phyloP scores from a whole-genome alignment of 345 rosid species.

The Excoecaria agallocha region DNA sequence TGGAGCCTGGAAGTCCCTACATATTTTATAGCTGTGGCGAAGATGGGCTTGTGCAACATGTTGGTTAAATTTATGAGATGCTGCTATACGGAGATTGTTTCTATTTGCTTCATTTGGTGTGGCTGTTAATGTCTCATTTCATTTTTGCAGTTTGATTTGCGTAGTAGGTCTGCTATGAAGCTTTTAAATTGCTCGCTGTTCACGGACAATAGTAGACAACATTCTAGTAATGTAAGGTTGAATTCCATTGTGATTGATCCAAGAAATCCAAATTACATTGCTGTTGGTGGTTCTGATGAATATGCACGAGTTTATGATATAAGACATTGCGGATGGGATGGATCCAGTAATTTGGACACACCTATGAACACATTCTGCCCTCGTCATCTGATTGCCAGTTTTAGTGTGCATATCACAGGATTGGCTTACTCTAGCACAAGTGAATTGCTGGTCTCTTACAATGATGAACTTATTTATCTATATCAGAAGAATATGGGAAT shows the following conservation, averaged over 20 bases:
- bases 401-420: conserved; percentile 49
- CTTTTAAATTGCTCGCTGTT: conserved; percentile 47
- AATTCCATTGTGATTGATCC: conserved; percentile 57
- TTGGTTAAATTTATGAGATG: conserved; percentile 27
- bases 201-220: conserved; percentile 41
- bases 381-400: conserved; percentile 34
- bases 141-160: conserved; percentile 55
- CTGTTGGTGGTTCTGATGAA: conserved; percentile 64
- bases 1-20: conserved; percentile 62
- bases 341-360: conserved; percentile 34
- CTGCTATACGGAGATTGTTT: neutral
- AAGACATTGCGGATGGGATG: conserved; percentile 42
- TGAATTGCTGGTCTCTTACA: conserved; percentile 63
- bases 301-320: conserved; percentile 55
- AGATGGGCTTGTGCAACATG: conserved; percentile 68
- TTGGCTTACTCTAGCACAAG: conserved; percentile 50
- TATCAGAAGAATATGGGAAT: conserved; percentile 51
- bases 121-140: conserved; percentile 14
- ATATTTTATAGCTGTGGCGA: conserved; percentile 58
- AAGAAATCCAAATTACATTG: conserved; percentile 47
- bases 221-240: conserved; percentile 39
- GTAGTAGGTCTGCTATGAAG: conserved; percentile 39
- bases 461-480: conserved; percentile 53
- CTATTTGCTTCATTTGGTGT: conserved; percentile 1
- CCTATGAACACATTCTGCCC: conserved; percentile 57